phyloP scores from a whole-genome alignment of 345 rosid species.

The Linum tenue region DNA sequence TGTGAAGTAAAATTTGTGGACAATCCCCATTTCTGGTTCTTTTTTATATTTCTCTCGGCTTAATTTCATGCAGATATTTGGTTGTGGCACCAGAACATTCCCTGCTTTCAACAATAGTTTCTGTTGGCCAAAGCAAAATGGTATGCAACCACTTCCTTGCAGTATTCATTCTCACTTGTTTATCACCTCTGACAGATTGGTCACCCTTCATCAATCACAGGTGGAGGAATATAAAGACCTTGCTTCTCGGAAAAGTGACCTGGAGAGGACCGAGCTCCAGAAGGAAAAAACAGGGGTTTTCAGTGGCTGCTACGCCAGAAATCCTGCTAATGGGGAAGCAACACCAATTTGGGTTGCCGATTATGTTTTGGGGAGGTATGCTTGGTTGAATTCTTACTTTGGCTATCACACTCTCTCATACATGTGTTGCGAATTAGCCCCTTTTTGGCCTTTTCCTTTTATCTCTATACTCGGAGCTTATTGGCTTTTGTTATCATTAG shows the following conservation, averaged over 20 bases:
- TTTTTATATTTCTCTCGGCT: neutral
- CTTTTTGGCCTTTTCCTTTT: no score
- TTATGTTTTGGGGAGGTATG: conserved; percentile 73
- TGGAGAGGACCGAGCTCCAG: conserved; percentile 94
- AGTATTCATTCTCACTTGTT: neutral
- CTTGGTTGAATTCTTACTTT: conserved; percentile 4
- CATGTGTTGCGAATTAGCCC: neutral
- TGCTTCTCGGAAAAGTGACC: conserved; percentile 79
- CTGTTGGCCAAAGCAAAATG: conserved; percentile 34
- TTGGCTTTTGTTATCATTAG: no score
- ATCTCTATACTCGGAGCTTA: no score
- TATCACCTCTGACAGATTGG: neutral
- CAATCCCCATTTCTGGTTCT: neutral
- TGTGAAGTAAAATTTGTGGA: neutral
- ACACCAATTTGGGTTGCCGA: conserved; percentile 94
- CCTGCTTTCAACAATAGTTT: conserved; percentile 44
- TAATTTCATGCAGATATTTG: conserved; percentile 51
- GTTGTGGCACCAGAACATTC: conserved; percentile 92
- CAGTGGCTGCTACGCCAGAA: conserved; percentile 71
- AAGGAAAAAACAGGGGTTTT: conserved; percentile 89
- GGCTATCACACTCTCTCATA: conserved; percentile 4
- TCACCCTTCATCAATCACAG: conserved; percentile 25
- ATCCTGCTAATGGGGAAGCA: conserved; percentile 74
- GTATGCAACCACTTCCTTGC: conserved; percentile 29
- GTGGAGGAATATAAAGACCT: conserved; percentile 76